A percentile compares a stretch with the other conserved stretches of the same genome.
phyloP scores from a whole-genome alignment of 2,329 filamentous ascomycete genomes.

The Aspergillus fumigatiaffinis region DNA sequence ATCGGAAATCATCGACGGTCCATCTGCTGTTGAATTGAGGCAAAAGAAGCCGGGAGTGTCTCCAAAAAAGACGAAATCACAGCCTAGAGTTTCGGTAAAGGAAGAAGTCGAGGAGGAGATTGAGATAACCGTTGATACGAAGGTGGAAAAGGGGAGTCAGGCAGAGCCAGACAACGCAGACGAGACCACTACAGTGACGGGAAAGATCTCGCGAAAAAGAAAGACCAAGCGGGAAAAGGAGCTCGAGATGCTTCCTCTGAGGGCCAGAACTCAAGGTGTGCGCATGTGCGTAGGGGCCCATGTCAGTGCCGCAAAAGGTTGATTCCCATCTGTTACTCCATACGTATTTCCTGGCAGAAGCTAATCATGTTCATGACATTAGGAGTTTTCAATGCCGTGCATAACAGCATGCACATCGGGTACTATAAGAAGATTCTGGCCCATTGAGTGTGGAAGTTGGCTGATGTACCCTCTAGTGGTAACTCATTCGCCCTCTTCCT shows the following conservation, averaged over 20 bases:
- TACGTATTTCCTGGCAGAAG: conserved; percentile 7
- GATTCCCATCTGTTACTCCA: conserved; percentile 6
- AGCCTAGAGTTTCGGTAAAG: conserved; percentile 10
- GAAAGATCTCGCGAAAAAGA: conserved; percentile 37
- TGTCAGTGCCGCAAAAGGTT: conserved; percentile 83
- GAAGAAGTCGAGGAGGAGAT: conserved; percentile 15
- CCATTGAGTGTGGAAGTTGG: background rate
- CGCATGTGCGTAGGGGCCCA: conserved; percentile 90
- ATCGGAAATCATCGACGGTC: background rate
- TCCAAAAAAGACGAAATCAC: conserved; percentile 10
- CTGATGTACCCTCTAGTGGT: conserved; percentile 48
- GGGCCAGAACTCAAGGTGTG: conserved; percentile 64
- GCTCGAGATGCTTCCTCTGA: conserved; percentile 58
- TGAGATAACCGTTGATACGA: background rate
- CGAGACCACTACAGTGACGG: conserved; percentile 47
- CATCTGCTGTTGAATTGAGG: background rate
- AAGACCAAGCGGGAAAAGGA: conserved; percentile 56
- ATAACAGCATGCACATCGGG: conserved; percentile 73
- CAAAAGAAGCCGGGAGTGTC: background rate
- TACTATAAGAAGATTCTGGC: conserved; percentile 20
- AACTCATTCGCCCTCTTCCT: conserved; percentile 94
- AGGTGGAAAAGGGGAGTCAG: conserved; percentile 5
- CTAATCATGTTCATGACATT: conserved; percentile 6
- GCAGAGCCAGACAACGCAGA: conserved; percentile 19
- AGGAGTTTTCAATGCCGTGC: conserved; percentile 86